These are phyloP conservation scores for Bruguiera sexangula DNA, from an alignment of 345 rosid genomes.

Conservation along the genomic window DNA sequence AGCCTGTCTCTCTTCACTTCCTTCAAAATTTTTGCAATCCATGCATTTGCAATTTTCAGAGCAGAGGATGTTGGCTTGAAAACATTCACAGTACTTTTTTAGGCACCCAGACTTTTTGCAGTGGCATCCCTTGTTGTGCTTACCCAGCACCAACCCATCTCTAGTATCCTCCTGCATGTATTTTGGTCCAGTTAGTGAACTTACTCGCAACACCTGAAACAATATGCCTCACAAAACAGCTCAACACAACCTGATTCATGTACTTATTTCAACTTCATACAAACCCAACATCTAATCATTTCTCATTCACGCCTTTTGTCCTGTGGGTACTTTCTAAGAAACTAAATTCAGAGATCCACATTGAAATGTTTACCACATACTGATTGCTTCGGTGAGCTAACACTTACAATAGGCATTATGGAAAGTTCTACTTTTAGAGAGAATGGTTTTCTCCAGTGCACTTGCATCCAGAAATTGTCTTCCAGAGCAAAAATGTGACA, in stretches of 20 bases:
- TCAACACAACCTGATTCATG: neutral
- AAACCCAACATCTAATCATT: neutral
- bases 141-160: slow-evolving; percentile 62
- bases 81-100: slow-evolving; percentile 97
- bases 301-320: neutral
- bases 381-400: neutral
- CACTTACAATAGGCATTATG: neutral
- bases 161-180: slow-evolving; percentile 72
- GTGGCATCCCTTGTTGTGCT: slow-evolving; percentile 99
- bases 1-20: slow-evolving; percentile 96
- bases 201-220: slow-evolving; percentile 7
- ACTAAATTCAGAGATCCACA: neutral
- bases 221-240: neutral
- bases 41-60: slow-evolving; percentile 95
- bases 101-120: slow-evolving; percentile 99
- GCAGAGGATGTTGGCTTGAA: slow-evolving; percentile 95
- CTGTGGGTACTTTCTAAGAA: neutral
- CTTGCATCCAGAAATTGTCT: neutral
- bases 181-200: slow-evolving; percentile 2
- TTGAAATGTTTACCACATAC: neutral
- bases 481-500: neutral
- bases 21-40: slow-evolving; percentile 97
- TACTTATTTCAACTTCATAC: neutral
- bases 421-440: neutral
- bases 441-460: neutral